Percentiles rank a stretch among this genome's conserved stretches.
These are phyloP conservation scores for Aspergillus incahuasiensis DNA, from an alignment of 495 filamentous ascomycete species.

Conservation along the genomic window DNA sequence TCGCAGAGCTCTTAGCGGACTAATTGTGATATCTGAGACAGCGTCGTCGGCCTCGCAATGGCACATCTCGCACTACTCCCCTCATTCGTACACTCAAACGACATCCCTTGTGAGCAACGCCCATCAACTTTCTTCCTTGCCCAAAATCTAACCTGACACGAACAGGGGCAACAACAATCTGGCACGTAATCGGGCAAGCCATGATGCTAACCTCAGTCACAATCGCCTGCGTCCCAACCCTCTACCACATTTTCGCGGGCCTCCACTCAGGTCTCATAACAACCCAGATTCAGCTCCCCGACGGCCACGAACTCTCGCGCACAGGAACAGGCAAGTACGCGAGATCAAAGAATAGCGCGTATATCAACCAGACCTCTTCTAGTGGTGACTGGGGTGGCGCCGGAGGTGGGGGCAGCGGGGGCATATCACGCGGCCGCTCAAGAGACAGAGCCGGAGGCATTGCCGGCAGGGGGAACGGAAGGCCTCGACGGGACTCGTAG, in stretches of 20 bases:
- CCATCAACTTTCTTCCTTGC: background rate
- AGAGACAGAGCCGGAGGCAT: background rate
- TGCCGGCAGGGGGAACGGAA: background rate
- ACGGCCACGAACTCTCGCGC: conserved; percentile 18
- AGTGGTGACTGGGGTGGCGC: background rate
- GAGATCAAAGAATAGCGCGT: conserved; percentile 5
- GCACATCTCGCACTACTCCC: conserved; percentile 20
- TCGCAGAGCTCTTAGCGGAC: background rate
- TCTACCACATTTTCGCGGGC: conserved; percentile 35
- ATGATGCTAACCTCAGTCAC: conserved; percentile 29
- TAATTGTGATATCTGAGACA: background rate
- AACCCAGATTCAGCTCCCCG: conserved; percentile 18
- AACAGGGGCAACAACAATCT: conserved; percentile 18
- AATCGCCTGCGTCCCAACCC: conserved; percentile 32
- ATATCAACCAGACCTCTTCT: conserved; percentile 12
- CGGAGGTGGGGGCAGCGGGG: background rate
- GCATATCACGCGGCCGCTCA: background rate
- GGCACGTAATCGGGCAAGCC: conserved; percentile 15
- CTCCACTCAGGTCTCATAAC: conserved; percentile 33
- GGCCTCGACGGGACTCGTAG: background rate
- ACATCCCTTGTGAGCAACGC: conserved; percentile 20
- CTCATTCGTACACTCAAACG: conserved; percentile 18
- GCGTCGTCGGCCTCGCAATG: conserved; percentile 21
- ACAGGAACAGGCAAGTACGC: background rate
- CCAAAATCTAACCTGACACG: background rate